Percentiles rank a stretch among this genome's conserved stretches.
These are phyloP conservation scores for Aspergillus sp. DNA, from an alignment of 2,329 filamentous ascomycete species.

Conservation along the genomic window DNA sequence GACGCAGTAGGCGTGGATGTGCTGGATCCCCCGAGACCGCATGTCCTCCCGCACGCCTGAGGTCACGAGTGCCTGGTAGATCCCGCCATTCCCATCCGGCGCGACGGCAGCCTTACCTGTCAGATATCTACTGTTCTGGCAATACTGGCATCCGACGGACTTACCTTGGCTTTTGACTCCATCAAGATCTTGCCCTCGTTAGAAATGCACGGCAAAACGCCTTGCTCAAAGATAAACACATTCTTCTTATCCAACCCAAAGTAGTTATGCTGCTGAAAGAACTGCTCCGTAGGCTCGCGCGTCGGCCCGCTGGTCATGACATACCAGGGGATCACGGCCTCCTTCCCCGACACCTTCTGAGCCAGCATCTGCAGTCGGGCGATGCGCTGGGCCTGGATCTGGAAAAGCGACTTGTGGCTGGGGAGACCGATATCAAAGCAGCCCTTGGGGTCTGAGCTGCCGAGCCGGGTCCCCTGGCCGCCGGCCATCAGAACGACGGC, in stretches of 20 bases:
- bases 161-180: constrained; percentile 72
- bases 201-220: constrained; percentile 89
- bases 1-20: constrained; percentile 96
- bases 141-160: no score
- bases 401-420: constrained; percentile 88
- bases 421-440: constrained; percentile 95
- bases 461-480: constrained; percentile 87
- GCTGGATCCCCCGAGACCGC: constrained; percentile 77
- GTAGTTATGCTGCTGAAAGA: constrained; percentile 81
- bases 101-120: constrained; percentile 67
- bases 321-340: constrained; percentile 82
- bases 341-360: constrained; percentile 53
- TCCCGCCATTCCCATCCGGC: constrained; percentile 91
- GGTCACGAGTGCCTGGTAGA: constrained; percentile 82
- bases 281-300: constrained; percentile 79
- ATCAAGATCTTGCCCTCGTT: constrained; percentile 96
- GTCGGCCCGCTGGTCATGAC: constrained; percentile 99
- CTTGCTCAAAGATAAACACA: constrained; percentile 90
- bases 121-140: no score
- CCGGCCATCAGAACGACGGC: constrained; percentile 94
- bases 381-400: constrained; percentile 94
- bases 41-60: constrained; percentile 79
- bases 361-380: constrained; percentile 75
- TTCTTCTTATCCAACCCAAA: constrained; percentile 83
- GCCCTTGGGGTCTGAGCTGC: constrained; percentile 91